phyloP scores from a whole-genome alignment of 352 stramenopile genomes.

The Phytophthora ramorum region DNA sequence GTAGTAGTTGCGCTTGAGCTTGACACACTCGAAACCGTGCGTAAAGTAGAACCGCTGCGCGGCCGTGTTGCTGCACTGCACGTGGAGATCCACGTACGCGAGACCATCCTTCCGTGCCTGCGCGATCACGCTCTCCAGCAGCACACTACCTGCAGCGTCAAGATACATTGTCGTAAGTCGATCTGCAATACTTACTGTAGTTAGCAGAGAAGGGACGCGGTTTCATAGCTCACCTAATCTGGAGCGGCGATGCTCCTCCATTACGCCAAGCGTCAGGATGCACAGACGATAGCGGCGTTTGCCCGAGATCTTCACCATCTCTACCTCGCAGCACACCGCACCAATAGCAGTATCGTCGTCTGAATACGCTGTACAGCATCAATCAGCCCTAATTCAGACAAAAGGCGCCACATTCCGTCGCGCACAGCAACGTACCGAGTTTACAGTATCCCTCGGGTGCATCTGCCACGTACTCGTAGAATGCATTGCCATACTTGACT shows the following conservation, averaged over 20 bases:
- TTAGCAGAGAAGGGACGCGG: not conserved
- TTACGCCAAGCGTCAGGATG: constrained; percentile 95
- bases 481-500: constrained; percentile 91
- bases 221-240: constrained; percentile 27
- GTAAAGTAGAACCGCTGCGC: constrained; percentile 92
- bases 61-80: constrained; percentile 92
- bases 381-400: not conserved
- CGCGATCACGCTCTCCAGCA: constrained; percentile 53
- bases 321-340: constrained; percentile 89
- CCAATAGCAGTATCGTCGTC: constrained; percentile 80
- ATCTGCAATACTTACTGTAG: not conserved
- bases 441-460: constrained; percentile 63
- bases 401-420: not conserved
- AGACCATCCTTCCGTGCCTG: constrained; percentile 46
- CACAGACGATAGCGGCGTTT: constrained; percentile 34
- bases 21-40: constrained; percentile 86
- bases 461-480: constrained; percentile 91
- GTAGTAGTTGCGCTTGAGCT: constrained; percentile 95
- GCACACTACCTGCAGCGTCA: constrained; percentile 49
- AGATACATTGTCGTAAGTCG: not conserved
- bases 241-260: constrained; percentile 86
- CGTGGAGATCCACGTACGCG: constrained; percentile 88
- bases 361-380: constrained; percentile 55
- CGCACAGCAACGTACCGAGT: constrained; percentile 42
- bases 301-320: constrained; percentile 45